Evolutionary conservation across 129 eudicot species (phyloP).

Genomic region (Kitagawia praeruptora): DNA sequence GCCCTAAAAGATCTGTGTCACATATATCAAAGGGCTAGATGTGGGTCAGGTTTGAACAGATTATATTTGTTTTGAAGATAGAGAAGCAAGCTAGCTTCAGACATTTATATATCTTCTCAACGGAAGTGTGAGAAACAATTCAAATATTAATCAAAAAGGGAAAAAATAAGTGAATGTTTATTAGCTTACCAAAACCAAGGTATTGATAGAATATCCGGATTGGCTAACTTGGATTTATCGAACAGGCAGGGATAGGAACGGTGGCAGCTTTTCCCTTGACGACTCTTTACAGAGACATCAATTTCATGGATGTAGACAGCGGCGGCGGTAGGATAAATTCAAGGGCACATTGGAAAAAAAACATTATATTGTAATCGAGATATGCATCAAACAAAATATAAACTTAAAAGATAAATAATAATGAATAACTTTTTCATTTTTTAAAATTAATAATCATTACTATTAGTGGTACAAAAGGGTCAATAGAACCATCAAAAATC

Average conservation of each 20-base stretch:
- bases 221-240: neutral
- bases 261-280: neutral
- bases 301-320: neutral
- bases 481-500: neutral
- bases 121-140: neutral
- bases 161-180: neutral
- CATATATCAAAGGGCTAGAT: neutral
- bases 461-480: neutral
- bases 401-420: neutral
- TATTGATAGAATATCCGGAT: neutral
- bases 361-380: no score
- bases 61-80: neutral
- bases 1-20: neutral
- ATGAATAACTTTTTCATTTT: neutral
- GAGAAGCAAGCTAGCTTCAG: neutral
- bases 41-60: neutral
- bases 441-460: neutral
- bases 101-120: neutral
- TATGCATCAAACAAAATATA: neutral
- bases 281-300: neutral
- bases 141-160: neutral
- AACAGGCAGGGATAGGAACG: neutral
- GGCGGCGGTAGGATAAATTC: neutral
- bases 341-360: neutral
- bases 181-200: neutral